Evolutionary conservation across 306 rosid genomes (phyloP), one percentile per base, ranked within the genome.

Genomic region (Quercus parvula): DNA sequence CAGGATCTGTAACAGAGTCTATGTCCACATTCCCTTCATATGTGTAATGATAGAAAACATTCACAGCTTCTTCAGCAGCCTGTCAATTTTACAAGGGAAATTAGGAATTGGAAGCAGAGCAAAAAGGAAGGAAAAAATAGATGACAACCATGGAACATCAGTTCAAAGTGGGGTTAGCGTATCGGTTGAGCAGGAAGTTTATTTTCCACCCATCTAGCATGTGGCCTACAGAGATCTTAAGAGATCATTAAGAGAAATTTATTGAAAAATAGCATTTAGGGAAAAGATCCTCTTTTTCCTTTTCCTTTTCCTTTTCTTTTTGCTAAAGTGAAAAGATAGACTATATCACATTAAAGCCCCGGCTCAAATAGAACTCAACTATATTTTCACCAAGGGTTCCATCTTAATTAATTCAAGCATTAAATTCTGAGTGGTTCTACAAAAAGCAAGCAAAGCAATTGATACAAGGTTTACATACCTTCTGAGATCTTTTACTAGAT

Each of bases 11-110:
- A 77, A 96, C 97, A 1, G 98, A 90, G 83, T 96, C 99, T 84
- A 96, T 96, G 87, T 96, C 98, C 76, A 96, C 99, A 76, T 93
- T 93, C 82, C 99, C 99, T 81, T 96, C 98, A 24, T 96, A 96
- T 24, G 99, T 96, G 83, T 96, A 96, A 81, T 96, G 97, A 83
- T 93, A 96, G 87, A 96, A 96, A 80, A 96, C 99, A 80, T 96
- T 96, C 58, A 92, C 94, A 64, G 99, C 86, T 86, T 96, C 96
- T 92, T 96, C 99, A 31, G 99, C 99, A 20, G 93, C 97, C 98
- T 95, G 89, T 74, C 85, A 84, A 73, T 78, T 68, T 77, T 62
- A 74, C 83, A 77, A 54, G 71, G 24, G 54, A 79, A 74, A 59
- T 54, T 35, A 27, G 75, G 49, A 82, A 78, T 87, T 63, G 88